These are phyloP conservation scores for Lagenaria siceraria DNA, from an alignment of 306 rosid genomes.

Conservation along the genomic window DNA sequence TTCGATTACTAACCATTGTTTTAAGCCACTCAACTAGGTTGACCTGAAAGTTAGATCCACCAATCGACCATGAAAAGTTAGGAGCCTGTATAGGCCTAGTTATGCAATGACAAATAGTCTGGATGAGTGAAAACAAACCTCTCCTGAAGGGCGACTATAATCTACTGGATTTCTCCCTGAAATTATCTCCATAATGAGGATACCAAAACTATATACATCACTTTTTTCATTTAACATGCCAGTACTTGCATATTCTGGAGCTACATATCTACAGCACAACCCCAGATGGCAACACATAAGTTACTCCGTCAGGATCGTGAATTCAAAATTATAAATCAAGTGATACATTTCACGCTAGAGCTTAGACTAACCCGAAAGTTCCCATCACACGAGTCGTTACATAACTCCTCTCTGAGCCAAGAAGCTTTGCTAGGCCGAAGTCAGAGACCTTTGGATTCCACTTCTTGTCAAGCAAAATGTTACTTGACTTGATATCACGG, in stretches of 20 bases:
- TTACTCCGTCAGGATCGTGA: neutral
- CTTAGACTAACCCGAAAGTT: slow-evolving; percentile 41
- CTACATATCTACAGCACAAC: slow-evolving; percentile 38
- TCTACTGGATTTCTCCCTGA: slow-evolving; percentile 57
- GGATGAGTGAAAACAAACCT: slow-evolving; percentile 21
- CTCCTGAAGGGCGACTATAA: slow-evolving; percentile 44
- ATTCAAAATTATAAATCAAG: neutral
- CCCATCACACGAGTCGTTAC: slow-evolving; percentile 64
- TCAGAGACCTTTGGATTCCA: slow-evolving; percentile 57
- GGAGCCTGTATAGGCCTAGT: neutral
- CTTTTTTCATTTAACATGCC: slow-evolving; percentile 62
- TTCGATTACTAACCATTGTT: slow-evolving; percentile 46
- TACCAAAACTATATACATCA: slow-evolving; percentile 49
- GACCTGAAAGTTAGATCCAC: slow-evolving; percentile 26
- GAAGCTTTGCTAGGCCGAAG: slow-evolving; percentile 53
- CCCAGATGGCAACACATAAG: neutral
- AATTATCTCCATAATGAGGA: slow-evolving; percentile 51
- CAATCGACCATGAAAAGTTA: neutral
- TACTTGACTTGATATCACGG: slow-evolving; percentile 58
- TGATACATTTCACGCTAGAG: neutral
- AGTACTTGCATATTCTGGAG: slow-evolving; percentile 60
- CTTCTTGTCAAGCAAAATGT: slow-evolving; percentile 47
- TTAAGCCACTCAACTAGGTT: slow-evolving; percentile 57
- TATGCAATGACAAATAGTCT: neutral
- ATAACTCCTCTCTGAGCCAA: slow-evolving; percentile 50